Evolutionary conservation across 2,329 filamentous ascomycete genomes (phyloP).

Genomic region (Epichloe uncinata): DNA sequence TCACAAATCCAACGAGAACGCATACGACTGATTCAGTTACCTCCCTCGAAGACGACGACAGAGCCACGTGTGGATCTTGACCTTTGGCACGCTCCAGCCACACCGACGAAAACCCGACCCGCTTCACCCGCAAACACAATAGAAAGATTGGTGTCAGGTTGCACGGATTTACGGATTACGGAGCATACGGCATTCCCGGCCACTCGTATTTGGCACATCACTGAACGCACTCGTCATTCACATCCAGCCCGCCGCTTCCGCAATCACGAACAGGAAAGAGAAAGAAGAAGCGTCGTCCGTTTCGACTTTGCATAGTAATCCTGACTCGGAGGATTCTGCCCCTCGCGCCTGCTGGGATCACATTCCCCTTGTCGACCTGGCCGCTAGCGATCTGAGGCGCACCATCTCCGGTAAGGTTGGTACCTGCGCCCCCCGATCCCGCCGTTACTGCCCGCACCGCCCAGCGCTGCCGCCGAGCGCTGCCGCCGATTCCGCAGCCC

Average conservation of each 20-base stretch:
- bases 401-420: conserved; percentile 7
- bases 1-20: neutral
- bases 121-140: neutral
- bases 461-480: neutral
- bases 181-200: neutral
- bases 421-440: conserved; percentile 7
- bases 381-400: conserved; percentile 9
- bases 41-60: neutral
- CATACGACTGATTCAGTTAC: neutral
- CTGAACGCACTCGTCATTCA: neutral
- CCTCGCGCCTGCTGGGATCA: neutral
- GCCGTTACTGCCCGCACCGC: conserved; percentile 4
- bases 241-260: neutral
- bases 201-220: conserved; percentile 1
- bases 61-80: conserved; percentile 5
- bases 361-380: conserved; percentile 12
- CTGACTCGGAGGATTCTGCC: neutral
- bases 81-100: conserved; percentile 6
- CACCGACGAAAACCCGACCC: conserved; percentile 1
- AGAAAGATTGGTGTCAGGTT: neutral
- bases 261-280: neutral
- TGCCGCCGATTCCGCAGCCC: conserved; percentile 2
- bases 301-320: neutral
- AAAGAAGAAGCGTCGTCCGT: neutral
- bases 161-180: neutral